Base-by-base conservation (phyloP, 768 basidiomycete species). In the Termitomyces sp. region DNA sequence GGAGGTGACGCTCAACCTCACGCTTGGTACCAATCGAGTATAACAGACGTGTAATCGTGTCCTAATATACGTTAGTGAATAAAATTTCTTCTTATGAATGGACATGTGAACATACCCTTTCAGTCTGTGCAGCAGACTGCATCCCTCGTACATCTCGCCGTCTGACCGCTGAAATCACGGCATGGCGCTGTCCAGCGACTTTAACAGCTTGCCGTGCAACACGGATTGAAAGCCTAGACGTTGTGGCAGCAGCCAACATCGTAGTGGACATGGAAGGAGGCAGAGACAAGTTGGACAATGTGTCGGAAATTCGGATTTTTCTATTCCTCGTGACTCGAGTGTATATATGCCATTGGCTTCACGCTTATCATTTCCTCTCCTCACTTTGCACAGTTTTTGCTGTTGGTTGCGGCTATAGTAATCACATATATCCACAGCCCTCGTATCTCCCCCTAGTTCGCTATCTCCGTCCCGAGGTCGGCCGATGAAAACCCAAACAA, bases 1-100 rank as follows among this genome's bases (percentile, higher is more conserved):
- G 90, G 32, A 99, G 87, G 77, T 99, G 95, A 60, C 97, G 89
- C 68, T 98, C 95, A 63, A 99, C 97, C 72, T 99, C 97, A 62
- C 93, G 90, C 68, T 97, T 94, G 32, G 92, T 92, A 52, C 96
- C 97, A 62, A 99, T 88, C 22, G 96, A 98, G 75, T 98, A 98
- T 40, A 99, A 81, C 13, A 99, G 79, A 47, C 97, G 89, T 53
- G 93, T 94, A 66, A 99, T 98, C 2, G 96, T 98, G 68, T 99
- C 97, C 95, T 96, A 14, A 13, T 52, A 30, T 14, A 28, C 38
- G 10, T 20, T 13, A 5, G 40, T 13, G n/a, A n/a, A n/a, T 65
- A 38, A 40, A 35, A 14, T 30, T 30, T 30, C 18, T 20, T 14
- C 6, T 14, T 8, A 52, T 40, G 26, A 20, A 30, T 52, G n/a